Percentiles rank a stretch among this genome's conserved stretches.
Evolutionary conservation across 768 basidiomycete species (phyloP).

Genomic region (Tylopilus felleus): DNA sequence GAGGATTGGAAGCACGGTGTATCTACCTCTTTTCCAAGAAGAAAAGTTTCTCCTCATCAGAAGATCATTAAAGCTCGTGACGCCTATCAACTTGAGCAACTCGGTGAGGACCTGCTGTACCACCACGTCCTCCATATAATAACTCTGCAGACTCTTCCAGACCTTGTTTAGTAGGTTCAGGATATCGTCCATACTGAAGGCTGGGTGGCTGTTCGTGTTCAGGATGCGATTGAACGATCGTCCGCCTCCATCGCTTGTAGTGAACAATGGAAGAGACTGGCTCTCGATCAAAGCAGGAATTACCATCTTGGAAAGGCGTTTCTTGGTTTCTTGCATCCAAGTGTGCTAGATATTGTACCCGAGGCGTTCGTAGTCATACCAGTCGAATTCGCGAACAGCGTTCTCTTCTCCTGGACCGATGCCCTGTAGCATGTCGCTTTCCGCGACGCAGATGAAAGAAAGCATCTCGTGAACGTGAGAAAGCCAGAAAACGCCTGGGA

Average conservation of each 20-base stretch:
- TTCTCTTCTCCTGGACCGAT: constrained; percentile 96
- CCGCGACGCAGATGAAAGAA: constrained; percentile 98
- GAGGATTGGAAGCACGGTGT: neutral
- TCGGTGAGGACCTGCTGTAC: constrained; percentile 95
- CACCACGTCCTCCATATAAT: constrained; percentile 96
- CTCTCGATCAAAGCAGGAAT: constrained; percentile 98
- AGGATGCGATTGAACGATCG: constrained; percentile 92
- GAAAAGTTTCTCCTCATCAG: constrained; percentile 99
- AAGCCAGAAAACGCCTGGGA: constrained; percentile 99
- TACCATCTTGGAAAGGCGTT: constrained; percentile 93
- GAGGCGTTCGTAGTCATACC: constrained; percentile 94
- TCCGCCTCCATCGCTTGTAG: constrained; percentile 90
- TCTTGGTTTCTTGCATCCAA: constrained; percentile 99
- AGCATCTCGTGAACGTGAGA: constrained; percentile 99
- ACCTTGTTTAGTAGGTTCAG: constrained; percentile 95
- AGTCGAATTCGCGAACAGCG: constrained; percentile 88
- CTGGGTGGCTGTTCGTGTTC: constrained; percentile 80
- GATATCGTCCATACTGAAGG: constrained; percentile 98
- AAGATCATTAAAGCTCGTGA: constrained; percentile 96
- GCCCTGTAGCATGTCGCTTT: constrained; percentile 96
- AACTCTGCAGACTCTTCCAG: constrained; percentile 97
- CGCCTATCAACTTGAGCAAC: constrained; percentile 91
- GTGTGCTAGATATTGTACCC: constrained; percentile 99
- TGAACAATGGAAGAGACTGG: constrained; percentile 96
- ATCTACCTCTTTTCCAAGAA: constrained; percentile 96